Base-by-base conservation (phyloP, 441 rosid genomes). In the Aleurites moluccanus region DNA sequence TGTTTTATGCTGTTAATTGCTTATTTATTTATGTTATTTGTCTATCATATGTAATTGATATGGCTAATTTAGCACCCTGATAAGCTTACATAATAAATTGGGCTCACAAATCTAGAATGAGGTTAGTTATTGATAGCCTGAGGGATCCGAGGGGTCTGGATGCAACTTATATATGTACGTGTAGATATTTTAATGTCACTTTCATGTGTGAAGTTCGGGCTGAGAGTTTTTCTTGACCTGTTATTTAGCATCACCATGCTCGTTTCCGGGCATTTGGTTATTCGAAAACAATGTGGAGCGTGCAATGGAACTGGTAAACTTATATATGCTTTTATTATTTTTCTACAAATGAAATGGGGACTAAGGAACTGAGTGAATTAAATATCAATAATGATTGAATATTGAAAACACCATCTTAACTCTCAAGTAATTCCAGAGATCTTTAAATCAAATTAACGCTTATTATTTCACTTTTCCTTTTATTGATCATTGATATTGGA, bases 201-300 rank as follows among this genome's bases (percentile, higher is more conserved):
- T 21, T 23, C 33, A 35, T 23, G 21, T 57, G 16, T 38, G 64
- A 59, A 49, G 60, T 42, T 60, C 10, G 10, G 53, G 66, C 42
- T 25, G 27, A 27, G 38, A 35, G 50, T 10, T 10, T 38, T 23
- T 35, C 20, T 35, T 70, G 7, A 20, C 9, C 11, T 33, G 15
- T 47, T 6, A 18, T 10, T 3, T 49, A 68, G 27, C n/a, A 68
- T 30, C 20, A 23, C 20, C 20, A 6, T 40, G 27, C 64, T 64
- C 28, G 10, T 47, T n/a, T 72, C 30, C 64, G 38, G 21, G 20
- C 30, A 7, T 55, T 38, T 73, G 63, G 69, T 35, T 53, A 35
- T 64, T 73, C 35, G 50, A 65, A 50, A 49, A 61, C 35, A 50
- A 52, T 38, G 30, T 62, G n/a, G n/a, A n/a, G n/a, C n/a, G 14